These are phyloP conservation scores for Xerocomus potaroensis DNA, from an alignment of 768 basidiomycete genomes.

Conservation along the genomic window DNA sequence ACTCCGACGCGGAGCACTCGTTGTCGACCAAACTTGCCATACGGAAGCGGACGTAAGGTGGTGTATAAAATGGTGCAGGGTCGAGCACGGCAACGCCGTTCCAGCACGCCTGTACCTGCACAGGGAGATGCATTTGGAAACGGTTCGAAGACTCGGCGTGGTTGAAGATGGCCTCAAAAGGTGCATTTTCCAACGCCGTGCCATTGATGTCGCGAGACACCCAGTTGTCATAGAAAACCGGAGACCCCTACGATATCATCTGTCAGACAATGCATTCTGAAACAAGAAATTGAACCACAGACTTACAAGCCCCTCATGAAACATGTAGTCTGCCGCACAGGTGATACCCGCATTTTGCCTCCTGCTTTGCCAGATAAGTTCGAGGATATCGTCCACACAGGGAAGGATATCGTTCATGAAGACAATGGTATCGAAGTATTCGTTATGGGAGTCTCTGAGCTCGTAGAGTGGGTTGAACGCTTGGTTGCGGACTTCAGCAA, in stretches of 20 bases:
- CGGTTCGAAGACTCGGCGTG: conserved; percentile 68
- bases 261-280: background rate
- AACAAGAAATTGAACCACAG: background rate
- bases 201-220: conserved; percentile 98
- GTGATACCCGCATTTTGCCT: conserved; percentile 96
- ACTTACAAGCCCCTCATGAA: conserved; percentile 87
- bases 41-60: conserved; percentile 88
- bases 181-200: conserved; percentile 96
- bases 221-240: conserved; percentile 99
- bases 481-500: conserved; percentile 99
- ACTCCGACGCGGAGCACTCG: conserved; percentile 95
- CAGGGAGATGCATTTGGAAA: conserved; percentile 88
- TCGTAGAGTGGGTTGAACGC: conserved; percentile 96
- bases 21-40: conserved; percentile 88
- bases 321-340: conserved; percentile 99
- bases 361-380: conserved; percentile 94
- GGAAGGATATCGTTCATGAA: conserved; percentile 99
- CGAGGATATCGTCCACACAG: conserved; percentile 95
- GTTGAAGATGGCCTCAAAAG: conserved; percentile 93
- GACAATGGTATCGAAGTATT: conserved; percentile 93
- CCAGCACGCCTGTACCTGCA: conserved; percentile 98
- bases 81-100: conserved; percentile 96
- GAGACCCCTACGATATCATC: conserved; percentile 48
- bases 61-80: conserved; percentile 90
- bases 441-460: conserved; percentile 84